Conservation (phyloP, 805 yeast genomes). For the Candida qinlingensis region DNA sequence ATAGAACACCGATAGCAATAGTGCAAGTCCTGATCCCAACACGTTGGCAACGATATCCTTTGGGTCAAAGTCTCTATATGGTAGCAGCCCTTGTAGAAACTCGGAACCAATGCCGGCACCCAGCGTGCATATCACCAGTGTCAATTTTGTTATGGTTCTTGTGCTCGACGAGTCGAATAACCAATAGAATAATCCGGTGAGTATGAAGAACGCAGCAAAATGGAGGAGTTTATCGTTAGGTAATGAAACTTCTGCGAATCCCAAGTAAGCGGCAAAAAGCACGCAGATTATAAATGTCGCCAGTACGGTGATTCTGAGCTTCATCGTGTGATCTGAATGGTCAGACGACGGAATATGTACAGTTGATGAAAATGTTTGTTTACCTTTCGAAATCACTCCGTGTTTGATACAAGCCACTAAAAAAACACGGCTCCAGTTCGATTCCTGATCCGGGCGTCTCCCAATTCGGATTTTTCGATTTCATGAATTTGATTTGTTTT, state of each 20-base stretch:
- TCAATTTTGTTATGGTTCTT: constrained; percentile 28
- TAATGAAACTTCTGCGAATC: constrained; percentile 32
- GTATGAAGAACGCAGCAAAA: constrained; percentile 38
- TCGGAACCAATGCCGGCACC: constrained; percentile 48
- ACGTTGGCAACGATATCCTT: constrained; percentile 39
- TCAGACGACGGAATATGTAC: neutral
- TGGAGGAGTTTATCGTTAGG: constrained; percentile 49
- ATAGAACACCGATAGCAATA: constrained; percentile 12
- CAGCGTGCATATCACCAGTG: constrained; percentile 39
- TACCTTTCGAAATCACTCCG: neutral
- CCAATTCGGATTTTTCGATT: too few relatives aligned
- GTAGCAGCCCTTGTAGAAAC: constrained; percentile 41
- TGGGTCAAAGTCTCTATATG: constrained; percentile 42
- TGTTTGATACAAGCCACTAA: too few relatives aligned
- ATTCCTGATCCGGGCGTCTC: neutral
- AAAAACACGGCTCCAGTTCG: neutral
- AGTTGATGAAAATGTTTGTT: neutral
- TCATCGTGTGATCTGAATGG: constrained; percentile 8
- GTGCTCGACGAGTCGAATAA: constrained; percentile 34
- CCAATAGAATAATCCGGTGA: constrained; percentile 45
- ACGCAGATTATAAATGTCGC: constrained; percentile 32
- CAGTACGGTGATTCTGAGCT: constrained; percentile 27
- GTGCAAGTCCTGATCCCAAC: constrained; percentile 24
- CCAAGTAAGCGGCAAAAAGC: constrained; percentile 23
- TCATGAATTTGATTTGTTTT: too few relatives aligned